These are phyloP conservation scores for Talaromyces islandicus DNA, from an alignment of 2,329 filamentous ascomycete species.

Conservation along the genomic window DNA sequence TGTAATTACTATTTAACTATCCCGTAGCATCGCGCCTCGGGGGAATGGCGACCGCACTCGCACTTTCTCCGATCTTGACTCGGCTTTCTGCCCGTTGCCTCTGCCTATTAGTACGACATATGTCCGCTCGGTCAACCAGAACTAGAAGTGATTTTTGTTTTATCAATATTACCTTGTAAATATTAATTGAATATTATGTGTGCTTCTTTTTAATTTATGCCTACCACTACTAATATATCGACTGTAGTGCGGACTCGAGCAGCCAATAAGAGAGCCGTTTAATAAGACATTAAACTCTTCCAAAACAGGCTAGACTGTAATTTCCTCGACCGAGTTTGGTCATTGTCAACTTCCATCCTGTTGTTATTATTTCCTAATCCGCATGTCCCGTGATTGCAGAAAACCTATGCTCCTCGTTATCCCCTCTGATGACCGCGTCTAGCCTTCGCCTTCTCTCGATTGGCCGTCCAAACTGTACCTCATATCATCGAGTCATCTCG, in stretches of 20 bases:
- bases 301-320: background rate
- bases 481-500: conserved; percentile 1
- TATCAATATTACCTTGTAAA: background rate
- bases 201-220: background rate
- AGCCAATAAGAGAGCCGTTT: background rate
- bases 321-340: background rate
- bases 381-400: conserved; percentile 7
- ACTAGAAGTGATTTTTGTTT: background rate
- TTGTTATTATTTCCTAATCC: conserved; percentile 2
- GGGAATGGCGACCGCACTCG: background rate
- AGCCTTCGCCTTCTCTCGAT: background rate
- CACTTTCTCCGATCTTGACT: conserved; percentile 7
- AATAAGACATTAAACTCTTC: background rate
- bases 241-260: background rate
- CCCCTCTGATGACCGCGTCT: background rate
- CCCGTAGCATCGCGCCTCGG: background rate
- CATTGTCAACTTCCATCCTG: background rate
- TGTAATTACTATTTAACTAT: background rate
- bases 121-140: background rate
- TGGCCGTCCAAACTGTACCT: background rate
- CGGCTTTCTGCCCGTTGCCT: background rate
- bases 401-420: conserved; percentile 4
- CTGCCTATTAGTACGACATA: background rate
- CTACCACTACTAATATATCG: background rate
- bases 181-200: background rate